Percentiles rank a stretch among this genome's conserved stretches.
phyloP scores from a whole-genome alignment of 1,139 yeast species.

The Suhomyces chickasaworum region DNA sequence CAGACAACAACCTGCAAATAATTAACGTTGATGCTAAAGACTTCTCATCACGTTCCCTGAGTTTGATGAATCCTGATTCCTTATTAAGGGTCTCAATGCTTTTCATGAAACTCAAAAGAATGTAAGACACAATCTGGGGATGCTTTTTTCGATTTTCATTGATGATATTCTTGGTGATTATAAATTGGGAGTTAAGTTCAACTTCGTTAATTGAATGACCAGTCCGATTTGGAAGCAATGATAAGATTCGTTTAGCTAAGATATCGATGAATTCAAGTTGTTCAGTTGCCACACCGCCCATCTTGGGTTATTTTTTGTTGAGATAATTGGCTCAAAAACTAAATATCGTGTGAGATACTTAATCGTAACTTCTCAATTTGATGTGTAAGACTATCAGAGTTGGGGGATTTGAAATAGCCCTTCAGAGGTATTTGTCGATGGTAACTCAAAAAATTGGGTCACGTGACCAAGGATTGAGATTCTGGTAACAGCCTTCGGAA shows the following conservation, averaged over 20 bases:
- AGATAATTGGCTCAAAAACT: background rate
- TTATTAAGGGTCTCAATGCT: slow-evolving; percentile 32
- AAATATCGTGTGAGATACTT: background rate
- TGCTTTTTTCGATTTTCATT: slow-evolving; percentile 23
- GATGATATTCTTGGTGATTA: slow-evolving; percentile 35
- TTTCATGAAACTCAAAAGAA: slow-evolving; percentile 27
- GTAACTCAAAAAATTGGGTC: slow-evolving; percentile 2
- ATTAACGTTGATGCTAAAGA: slow-evolving; percentile 37
- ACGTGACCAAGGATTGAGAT: slow-evolving; percentile 1
- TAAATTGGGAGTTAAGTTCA: slow-evolving; percentile 45
- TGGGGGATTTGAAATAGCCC: background rate
- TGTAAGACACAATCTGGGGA: slow-evolving; percentile 24
- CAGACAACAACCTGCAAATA: slow-evolving; percentile 35
- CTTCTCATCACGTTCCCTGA: slow-evolving; percentile 37
- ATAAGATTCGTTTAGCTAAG: slow-evolving; percentile 30
- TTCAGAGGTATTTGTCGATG: slow-evolving; percentile 4
- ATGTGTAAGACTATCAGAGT: background rate
- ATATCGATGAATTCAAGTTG: slow-evolving; percentile 19
- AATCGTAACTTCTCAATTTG: background rate
- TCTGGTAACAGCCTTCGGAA: no score
- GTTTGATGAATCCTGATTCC: slow-evolving; percentile 29
- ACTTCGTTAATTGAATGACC: slow-evolving; percentile 47
- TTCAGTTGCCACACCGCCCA: slow-evolving; percentile 15
- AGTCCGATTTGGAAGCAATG: slow-evolving; percentile 42
- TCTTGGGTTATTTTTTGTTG: slow-evolving; percentile 1